These are phyloP conservation scores for Quercus agrifolia DNA, from an alignment of 306 rosid species.

Conservation along the genomic window DNA sequence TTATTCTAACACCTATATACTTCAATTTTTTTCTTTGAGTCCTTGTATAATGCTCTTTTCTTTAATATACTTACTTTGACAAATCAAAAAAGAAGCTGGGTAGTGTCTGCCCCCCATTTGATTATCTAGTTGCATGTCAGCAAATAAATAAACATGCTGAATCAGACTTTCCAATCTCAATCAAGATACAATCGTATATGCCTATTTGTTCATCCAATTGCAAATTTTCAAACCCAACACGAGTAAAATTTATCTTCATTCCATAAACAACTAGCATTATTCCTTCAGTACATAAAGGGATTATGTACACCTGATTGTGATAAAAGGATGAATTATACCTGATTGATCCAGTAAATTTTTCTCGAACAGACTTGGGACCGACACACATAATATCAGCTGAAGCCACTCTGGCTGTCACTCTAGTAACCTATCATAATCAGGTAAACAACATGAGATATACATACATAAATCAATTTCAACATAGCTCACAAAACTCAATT, in stretches of 20 bases:
- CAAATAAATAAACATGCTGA: background rate
- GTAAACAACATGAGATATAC: background rate
- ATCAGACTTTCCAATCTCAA: background rate
- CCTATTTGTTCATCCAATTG: too few species aligned
- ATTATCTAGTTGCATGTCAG: background rate
- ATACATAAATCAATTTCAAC: background rate
- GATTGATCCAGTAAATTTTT: conserved; percentile 73
- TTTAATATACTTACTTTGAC: too few species aligned
- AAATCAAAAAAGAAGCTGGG: background rate
- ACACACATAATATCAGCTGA: conserved; percentile 88
- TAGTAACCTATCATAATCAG: conserved; percentile 55
- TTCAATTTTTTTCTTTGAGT: too few species aligned
- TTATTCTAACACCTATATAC: too few species aligned
- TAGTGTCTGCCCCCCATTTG: background rate
- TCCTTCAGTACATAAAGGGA: background rate
- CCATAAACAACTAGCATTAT: background rate
- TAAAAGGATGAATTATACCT: conserved; percentile 40
- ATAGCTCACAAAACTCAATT: background rate
- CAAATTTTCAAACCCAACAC: too few species aligned
- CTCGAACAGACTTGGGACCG: conserved; percentile 70
- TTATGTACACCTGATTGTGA: background rate
- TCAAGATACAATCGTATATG: too few species aligned
- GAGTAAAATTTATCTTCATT: background rate
- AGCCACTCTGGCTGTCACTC: conserved; percentile 71
- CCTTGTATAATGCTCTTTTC: too few species aligned